Base-by-base conservation (phyloP, 1,284 basidiomycete genomes). In the Trametes versicolor region DNA sequence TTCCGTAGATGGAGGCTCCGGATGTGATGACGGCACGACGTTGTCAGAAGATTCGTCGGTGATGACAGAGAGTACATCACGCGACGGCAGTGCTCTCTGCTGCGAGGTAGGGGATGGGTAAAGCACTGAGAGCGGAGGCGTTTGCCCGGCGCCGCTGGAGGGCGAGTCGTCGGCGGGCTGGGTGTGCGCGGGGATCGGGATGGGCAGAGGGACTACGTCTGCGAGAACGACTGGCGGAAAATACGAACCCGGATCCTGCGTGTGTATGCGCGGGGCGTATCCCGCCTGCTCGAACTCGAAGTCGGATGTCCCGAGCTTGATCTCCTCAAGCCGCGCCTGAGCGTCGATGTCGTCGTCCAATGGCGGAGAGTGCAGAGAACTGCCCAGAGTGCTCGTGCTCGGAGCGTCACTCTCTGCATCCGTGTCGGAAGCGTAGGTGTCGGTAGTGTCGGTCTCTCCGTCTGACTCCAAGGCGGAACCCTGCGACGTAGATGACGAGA, bases 401-500 rank as follows among this genome's bases (percentile, higher is more conserved):
- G 69, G 69, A 23, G 71, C 66, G 53, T 76, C 75, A 54, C 67
- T 73, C 60, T 75, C 74, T 6, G 68, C 74, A 63, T 76, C 75
- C 1, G 73, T 76, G 56, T 70, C 72, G 0, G 65, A 62, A 6
- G 48, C 60, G 47, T 69, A 69, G 12, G 59, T 60, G 41, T 71
- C 67, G 7, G 67, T 66, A 10, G 58, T 60, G 21, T 71, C 67
- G 21, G 67, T 66, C 7, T 71, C 70, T 32, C 60, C 66, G 41
- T 69, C 65, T 3, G 70, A 67, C 52, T 69, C 62, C 17, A 58
- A n/a, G 17, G 52, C 41, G 19, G 55, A 19, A 19, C 57, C 37
- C 19, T 17, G 41, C 32, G 60, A 17, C 32, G 21, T 49, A 19
- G 60, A 21, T 21, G 43, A 25, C 17, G 63, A 60, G 21, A 63